Evolutionary conservation across 1,284 basidiomycete species (phyloP), one percentile per base, ranked within the genome.

Genomic region (Trichosporon sp.): DNA sequence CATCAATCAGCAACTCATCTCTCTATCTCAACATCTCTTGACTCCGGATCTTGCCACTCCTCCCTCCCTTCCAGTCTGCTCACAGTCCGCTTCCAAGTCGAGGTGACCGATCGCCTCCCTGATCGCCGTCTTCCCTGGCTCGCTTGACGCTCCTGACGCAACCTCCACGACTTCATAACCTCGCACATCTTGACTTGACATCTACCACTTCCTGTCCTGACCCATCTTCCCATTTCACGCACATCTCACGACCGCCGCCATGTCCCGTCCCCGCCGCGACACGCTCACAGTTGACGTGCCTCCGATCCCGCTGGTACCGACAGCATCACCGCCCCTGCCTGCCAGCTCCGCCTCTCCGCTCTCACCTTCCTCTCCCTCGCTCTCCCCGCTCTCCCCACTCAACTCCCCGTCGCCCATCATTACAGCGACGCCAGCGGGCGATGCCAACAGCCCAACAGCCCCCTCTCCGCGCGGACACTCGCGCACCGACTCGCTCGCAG

Each of bases 401-500:
- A 27, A 29, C 49, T 27, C 49, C 5, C 49, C 49, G 3, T 54
- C 49, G 49, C 49, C 49, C 25, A 54, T 54, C 27, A 54, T 54
- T 16, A 54, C 49, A 7, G 49, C 49, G 19, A 54, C 49, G 49
- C 49, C 49, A n/a, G 49, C 49, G 4, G 8, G 27, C 6, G 49
- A 54, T n/a, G 49, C 49, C 6, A 29, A 54, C 49, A n/a, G 49
- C 27, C n/a, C n/a, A n/a, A n/a, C n/a, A n/a, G 27, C 27, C 5
- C 49, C 49, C 2, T 29, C 49, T 8, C 49, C 49, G 14, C 3
- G 25, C 23, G 25, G 40, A 6, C 46, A 54, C 57, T 49, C 58
- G 9, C n/a, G 19, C 33, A 57, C 56, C 9, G 27, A 32, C n/a
- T 59, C 59, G 46, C 61, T 63, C 56, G 37, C 49, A 1, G 49